Conservation (phyloP, 2,329 filamentous ascomycete genomes). For the Calonectria multiphialidica region DNA sequence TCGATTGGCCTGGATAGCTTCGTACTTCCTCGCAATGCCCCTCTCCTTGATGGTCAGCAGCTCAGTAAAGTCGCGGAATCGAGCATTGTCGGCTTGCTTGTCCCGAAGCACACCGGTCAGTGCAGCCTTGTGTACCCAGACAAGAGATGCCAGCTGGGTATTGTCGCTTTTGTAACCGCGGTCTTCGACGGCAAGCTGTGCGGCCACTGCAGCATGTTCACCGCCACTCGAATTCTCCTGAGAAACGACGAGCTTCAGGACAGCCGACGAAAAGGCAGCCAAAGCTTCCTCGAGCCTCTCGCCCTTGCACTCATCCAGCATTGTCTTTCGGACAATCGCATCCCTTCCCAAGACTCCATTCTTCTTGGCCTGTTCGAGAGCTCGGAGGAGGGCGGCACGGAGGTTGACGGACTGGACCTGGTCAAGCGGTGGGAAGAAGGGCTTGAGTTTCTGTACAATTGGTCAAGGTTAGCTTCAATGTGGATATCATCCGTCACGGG, state of each 20-base stretch:
- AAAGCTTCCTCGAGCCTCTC: constrained; percentile 91
- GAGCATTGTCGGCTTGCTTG: constrained; percentile 69
- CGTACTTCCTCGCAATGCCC: constrained; percentile 66
- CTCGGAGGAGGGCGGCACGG: constrained; percentile 84
- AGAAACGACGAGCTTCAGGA: constrained; percentile 77
- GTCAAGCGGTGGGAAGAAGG: constrained; percentile 91
- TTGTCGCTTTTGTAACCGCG: constrained; percentile 68
- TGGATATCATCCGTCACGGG: background rate
- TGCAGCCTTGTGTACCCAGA: constrained; percentile 79
- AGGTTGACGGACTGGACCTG: constrained; percentile 93
- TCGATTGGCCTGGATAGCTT: constrained; percentile 54
- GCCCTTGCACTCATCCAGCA: constrained; percentile 96
- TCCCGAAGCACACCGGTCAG: constrained; percentile 69
- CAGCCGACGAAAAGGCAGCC: constrained; percentile 84
- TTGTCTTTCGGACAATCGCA: constrained; percentile 87
- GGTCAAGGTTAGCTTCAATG: constrained; percentile 12
- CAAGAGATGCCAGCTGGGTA: constrained; percentile 71
- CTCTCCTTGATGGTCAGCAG: constrained; percentile 74
- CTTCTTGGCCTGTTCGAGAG: constrained; percentile 88
- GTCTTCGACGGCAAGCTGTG: constrained; percentile 69
- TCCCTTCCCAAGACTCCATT: constrained; percentile 85
- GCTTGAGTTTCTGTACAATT: constrained; percentile 79
- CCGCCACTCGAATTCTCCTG: constrained; percentile 53
- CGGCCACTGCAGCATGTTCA: constrained; percentile 61
- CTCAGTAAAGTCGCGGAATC: constrained; percentile 73